phyloP scores from a whole-genome alignment of 2,329 filamentous ascomycete genomes.

The Trichophyton mentagrophytes region DNA sequence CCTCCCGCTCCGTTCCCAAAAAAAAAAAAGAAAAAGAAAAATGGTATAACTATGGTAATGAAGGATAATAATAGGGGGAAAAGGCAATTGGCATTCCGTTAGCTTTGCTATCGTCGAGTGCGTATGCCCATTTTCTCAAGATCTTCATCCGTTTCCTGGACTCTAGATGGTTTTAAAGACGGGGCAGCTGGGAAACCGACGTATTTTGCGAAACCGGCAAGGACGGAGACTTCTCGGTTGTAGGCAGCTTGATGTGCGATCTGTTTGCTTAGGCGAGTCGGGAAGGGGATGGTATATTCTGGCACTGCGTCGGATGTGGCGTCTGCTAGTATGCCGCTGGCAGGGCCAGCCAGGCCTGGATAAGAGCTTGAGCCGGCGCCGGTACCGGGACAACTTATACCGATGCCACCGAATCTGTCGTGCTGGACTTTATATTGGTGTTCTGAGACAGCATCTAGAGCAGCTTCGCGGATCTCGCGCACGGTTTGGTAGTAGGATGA shows the following conservation, averaged over 20 bases:
- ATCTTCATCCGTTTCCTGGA: slow-evolving; percentile 70
- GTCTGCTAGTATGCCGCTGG: not conserved
- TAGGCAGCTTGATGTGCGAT: slow-evolving; percentile 79
- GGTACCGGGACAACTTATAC: slow-evolving; percentile 2
- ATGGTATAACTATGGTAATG: too few relatives aligned
- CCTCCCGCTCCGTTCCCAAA: not conserved
- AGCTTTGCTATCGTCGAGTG: not conserved
- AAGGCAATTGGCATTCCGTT: too few relatives aligned
- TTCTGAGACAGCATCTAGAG: slow-evolving; percentile 68
- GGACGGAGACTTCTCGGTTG: slow-evolving; percentile 83
- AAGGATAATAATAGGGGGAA: too few relatives aligned
- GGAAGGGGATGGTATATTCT: slow-evolving; percentile 71
- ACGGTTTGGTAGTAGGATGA: slow-evolving; percentile 82
- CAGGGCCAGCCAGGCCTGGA: not conserved
- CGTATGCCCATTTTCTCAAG: slow-evolving; percentile 73
- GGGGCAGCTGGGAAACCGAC: slow-evolving; percentile 95
- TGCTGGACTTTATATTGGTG: slow-evolving; percentile 90
- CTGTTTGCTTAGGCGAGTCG: slow-evolving; percentile 61
- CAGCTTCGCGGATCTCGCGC: slow-evolving; percentile 67
- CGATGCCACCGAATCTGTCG: slow-evolving; percentile 53
- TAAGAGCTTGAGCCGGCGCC: not conserved
- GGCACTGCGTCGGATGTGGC: slow-evolving; percentile 50
- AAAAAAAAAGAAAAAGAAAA: too few relatives aligned
- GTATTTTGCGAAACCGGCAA: slow-evolving; percentile 86
- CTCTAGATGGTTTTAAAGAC: slow-evolving; percentile 58